Base-by-base conservation (phyloP, 345 rosid genomes). In the Corymbia maculata region DNA sequence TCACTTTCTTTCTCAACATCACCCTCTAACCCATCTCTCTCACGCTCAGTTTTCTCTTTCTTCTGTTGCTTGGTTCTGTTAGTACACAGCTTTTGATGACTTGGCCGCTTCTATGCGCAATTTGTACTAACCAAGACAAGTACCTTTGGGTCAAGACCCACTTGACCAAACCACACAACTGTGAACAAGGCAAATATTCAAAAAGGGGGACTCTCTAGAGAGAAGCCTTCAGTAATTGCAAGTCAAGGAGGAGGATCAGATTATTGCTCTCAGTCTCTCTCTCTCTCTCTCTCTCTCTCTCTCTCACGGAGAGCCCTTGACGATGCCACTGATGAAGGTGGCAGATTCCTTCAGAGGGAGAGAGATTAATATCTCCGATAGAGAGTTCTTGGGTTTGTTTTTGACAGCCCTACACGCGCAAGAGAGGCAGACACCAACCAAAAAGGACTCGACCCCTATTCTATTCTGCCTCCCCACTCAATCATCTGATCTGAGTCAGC, bases 351-450 rank as follows among this genome's bases (percentile, higher is more conserved):
- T 91, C 95, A 90, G 93, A 90, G 47, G 87, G 89, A 89, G 42
- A 36, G 88, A 90, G 93, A 91, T 92, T 91, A 92, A 92, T 92
- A 91, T 88, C 92, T 88, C 90, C 90, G 88, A n/a, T n/a, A n/a
- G 75, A n/a, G 49, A 8, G 84, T 42, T 75, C 49, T 42, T 21
- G 75, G 75, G 64, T 61, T 61, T 92, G 91, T 90, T 84, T 91
- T 89, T 90, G 89, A 90, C 88, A 84, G 80, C 68, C 68, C 64
- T 57, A 84, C 86, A 88, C 57, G n/a, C 55, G 45, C 51, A 75
- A 75, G 21, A 9, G 49, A 75, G 49, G 84, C 59, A 85, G 57
- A 85, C 87, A 51, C 89, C 87, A 85, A 68, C 87, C 85, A 36
- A 53, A 75, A 49, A 53, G 68, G 42, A 86, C 49, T 50, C 61